Percentiles rank a stretch among this genome's conserved stretches.
These are phyloP conservation scores for Mortierella sp. DNA, from an alignment of 371 early-diverging fungal species.

Conservation along the genomic window DNA sequence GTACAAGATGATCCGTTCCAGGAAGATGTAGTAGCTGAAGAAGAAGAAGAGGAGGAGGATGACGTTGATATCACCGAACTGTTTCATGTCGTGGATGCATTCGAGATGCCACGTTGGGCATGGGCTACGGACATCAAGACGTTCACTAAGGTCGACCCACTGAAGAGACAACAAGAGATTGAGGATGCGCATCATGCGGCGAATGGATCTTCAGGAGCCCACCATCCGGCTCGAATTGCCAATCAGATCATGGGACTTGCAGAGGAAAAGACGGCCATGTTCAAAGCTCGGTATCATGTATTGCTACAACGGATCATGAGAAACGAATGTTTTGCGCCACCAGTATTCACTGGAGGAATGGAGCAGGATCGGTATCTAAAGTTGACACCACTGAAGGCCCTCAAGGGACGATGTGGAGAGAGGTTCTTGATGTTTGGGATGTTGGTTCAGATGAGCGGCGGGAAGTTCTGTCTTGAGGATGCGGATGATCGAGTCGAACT, in stretches of 20 bases:
- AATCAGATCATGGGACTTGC: slow-evolving; percentile 71
- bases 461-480: slow-evolving; percentile 89
- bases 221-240: neutral
- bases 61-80: slow-evolving; percentile 66
- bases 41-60: slow-evolving; percentile 42
- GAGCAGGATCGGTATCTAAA: slow-evolving; percentile 62
- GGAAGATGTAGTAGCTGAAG: too few relatives aligned
- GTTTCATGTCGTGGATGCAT: slow-evolving; percentile 81
- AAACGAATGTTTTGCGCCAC: slow-evolving; percentile 82
- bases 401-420: slow-evolving; percentile 82
- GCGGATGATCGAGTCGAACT: slow-evolving; percentile 77
- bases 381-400: slow-evolving; percentile 85
- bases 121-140: slow-evolving; percentile 74
- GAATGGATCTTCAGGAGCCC: slow-evolving; percentile 4
- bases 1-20: neutral
- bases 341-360: slow-evolving; percentile 63
- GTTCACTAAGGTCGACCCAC: slow-evolving; percentile 62
- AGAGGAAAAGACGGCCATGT: slow-evolving; percentile 73
- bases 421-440: slow-evolving; percentile 87
- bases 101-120: slow-evolving; percentile 74
- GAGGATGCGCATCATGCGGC: slow-evolving; percentile 11
- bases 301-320: slow-evolving; percentile 83
- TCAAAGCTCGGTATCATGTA: slow-evolving; percentile 80
- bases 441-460: slow-evolving; percentile 86
- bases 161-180: slow-evolving; percentile 4